Percentiles rank a stretch among this genome's conserved stretches.
phyloP scores from a whole-genome alignment of 2,329 filamentous ascomycete species.

The Ophiostoma sp. region DNA sequence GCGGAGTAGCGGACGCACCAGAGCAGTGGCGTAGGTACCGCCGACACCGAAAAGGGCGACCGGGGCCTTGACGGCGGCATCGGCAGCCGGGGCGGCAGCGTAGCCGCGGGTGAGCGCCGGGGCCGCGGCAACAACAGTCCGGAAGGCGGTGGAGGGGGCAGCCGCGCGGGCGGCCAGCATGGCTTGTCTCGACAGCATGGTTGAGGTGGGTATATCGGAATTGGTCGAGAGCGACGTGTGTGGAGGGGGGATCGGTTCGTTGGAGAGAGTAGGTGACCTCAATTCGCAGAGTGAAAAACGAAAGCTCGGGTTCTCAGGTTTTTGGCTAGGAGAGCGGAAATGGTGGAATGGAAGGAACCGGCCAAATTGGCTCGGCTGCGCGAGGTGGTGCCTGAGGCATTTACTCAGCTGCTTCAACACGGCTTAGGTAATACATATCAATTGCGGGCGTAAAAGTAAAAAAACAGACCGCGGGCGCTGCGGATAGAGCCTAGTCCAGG shows the following conservation, averaged over 20 bases:
- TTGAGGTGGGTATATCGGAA: neutral
- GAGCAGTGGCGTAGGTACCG: constrained; percentile 95
- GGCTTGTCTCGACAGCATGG: constrained; percentile 57
- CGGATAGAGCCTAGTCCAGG: neutral
- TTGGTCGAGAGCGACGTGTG: neutral
- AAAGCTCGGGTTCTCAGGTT: constrained; percentile 27
- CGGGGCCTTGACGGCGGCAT: constrained; percentile 73
- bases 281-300: constrained; percentile 21
- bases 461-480: neutral
- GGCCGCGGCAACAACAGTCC: constrained; percentile 53
- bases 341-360: constrained; percentile 25
- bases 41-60: constrained; percentile 91
- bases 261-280: constrained; percentile 12
- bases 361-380: constrained; percentile 19
- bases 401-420: neutral
- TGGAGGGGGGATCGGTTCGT: neutral
- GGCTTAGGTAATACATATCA: neutral
- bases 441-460: neutral
- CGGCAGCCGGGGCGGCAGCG: constrained; percentile 60
- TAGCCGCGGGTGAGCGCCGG: constrained; percentile 81
- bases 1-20: constrained; percentile 61
- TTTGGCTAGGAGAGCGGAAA: constrained; percentile 24
- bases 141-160: constrained; percentile 44
- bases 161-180: constrained; percentile 48
- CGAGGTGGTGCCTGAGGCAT: constrained; percentile 21